A percentile compares a stretch with the other conserved stretches of the same genome.
Conservation (phyloP, 2,329 filamentous ascomycete species). For the Epichloe sylvatica region DNA sequence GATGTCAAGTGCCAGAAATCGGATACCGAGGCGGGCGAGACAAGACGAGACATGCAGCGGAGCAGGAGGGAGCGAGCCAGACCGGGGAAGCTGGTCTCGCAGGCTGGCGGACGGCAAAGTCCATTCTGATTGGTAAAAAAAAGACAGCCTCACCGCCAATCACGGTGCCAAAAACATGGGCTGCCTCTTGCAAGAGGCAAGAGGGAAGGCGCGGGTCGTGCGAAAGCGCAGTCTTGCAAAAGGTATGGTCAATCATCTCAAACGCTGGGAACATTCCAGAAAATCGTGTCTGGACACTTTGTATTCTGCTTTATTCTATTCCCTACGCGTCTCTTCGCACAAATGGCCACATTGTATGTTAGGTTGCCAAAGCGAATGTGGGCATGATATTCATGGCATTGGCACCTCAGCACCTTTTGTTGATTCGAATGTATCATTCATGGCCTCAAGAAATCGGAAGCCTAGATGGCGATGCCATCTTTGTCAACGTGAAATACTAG, state of each 20-base stretch:
- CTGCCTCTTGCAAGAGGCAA: background rate
- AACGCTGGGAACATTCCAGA: too few relatives aligned
- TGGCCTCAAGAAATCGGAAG: too few relatives aligned
- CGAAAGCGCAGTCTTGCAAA: too few relatives aligned
- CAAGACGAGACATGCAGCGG: slow-evolving; percentile 6
- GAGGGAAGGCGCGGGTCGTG: slow-evolving; percentile 1
- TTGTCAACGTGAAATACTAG: background rate
- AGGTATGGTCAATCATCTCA: too few relatives aligned
- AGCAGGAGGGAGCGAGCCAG: background rate
- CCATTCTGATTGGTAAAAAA: slow-evolving; percentile 4
- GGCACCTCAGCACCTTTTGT: background rate
- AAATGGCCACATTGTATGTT: background rate
- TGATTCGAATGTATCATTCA: background rate
- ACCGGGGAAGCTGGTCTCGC: background rate
- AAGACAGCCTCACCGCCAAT: slow-evolving; percentile 1
- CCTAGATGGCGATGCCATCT: too few relatives aligned
- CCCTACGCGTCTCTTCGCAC: background rate
- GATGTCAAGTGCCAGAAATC: too few relatives aligned
- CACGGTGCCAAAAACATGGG: slow-evolving; percentile 4
- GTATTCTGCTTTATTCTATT: background rate
- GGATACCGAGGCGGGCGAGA: background rate
- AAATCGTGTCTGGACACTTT: background rate
- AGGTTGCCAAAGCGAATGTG: background rate
- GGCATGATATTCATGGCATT: background rate
- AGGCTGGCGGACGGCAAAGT: background rate